These are phyloP conservation scores for Spinacia oleracea DNA, from an alignment of 179 eudicot genomes.

Conservation along the genomic window DNA sequence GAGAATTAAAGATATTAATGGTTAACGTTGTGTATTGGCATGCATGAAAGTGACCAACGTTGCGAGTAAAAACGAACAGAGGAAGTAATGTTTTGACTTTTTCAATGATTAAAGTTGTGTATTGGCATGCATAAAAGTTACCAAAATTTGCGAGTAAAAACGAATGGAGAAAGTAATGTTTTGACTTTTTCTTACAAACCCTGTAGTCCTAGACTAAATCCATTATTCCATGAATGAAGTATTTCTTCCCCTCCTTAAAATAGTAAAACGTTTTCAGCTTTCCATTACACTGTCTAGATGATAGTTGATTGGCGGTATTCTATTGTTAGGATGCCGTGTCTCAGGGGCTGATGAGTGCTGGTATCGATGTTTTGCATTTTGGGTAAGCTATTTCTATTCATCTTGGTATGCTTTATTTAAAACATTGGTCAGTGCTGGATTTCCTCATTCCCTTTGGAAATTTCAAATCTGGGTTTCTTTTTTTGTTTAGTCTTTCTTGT, in stretches of 20 bases:
- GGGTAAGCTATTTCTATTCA: slow-evolving; percentile 49
- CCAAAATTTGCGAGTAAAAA: no score
- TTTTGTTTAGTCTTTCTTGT: background rate
- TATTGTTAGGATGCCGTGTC: slow-evolving; percentile 89
- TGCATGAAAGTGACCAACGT: no score
- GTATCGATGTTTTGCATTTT: slow-evolving; percentile 75
- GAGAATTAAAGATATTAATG: no score
- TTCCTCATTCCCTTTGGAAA: no score
- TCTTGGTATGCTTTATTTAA: background rate
- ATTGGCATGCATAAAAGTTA: no score
- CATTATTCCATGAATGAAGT: background rate
- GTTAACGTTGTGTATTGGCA: no score
- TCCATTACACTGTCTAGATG: background rate
- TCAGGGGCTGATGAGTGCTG: slow-evolving; percentile 80
- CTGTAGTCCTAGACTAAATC: background rate
- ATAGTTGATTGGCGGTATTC: background rate
- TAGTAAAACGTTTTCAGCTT: background rate
- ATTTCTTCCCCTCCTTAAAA: background rate
- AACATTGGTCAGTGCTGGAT: background rate
- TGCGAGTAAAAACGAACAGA: no score
- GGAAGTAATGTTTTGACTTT: no score
- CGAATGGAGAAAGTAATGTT: no score
- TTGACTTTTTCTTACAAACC: background rate
- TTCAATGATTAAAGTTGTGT: no score
- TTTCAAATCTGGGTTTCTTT: background rate